Percentiles rank a stretch among this genome's conserved stretches.
Evolutionary conservation across 202 grass and related monocot genomes (phyloP).

Genomic region (Panicum hallii): DNA sequence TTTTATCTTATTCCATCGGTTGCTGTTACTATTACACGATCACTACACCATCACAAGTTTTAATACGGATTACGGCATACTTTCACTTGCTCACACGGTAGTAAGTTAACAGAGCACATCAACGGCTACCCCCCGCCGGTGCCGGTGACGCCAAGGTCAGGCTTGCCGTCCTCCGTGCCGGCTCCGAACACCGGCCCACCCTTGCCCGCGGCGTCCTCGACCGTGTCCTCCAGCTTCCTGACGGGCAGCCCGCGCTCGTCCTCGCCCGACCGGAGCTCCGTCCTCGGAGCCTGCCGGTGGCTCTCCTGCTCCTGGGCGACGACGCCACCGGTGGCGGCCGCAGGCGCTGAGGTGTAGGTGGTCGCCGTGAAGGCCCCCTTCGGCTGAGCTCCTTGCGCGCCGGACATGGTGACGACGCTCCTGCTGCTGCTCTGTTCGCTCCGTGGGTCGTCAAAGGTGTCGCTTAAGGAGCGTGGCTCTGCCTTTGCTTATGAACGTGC

Average conservation of each 20-base stretch:
- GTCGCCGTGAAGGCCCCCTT: constrained; percentile 70
- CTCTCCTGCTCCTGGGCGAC: neutral
- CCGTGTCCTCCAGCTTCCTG: constrained; percentile 60
- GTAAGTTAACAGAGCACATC: neutral
- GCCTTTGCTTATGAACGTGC: neutral
- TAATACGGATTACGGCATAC: neutral
- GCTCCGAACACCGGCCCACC: constrained; percentile 67
- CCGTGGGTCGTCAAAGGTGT: too few relatives aligned
- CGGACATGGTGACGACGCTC: constrained; percentile 43
- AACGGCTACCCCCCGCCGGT: constrained; percentile 32
- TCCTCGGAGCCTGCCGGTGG: constrained; percentile 27
- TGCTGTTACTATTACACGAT: neutral
- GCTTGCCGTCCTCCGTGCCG: constrained; percentile 56
- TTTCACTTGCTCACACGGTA: neutral
- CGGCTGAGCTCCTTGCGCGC: constrained; percentile 79
- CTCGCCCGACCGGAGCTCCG: constrained; percentile 45
- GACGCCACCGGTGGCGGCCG: too few relatives aligned
- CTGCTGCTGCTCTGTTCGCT: neutral
- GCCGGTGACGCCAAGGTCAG: constrained; percentile 68
- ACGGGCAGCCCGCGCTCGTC: constrained; percentile 61
- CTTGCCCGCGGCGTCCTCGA: constrained; percentile 54
- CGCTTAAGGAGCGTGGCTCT: too few relatives aligned
- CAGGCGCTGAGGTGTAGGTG: constrained; percentile 48
- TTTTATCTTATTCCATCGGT: neutral
- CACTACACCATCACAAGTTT: neutral